Base-by-base conservation (phyloP, 768 basidiomycete species). In the Macrocybe gigantea region DNA sequence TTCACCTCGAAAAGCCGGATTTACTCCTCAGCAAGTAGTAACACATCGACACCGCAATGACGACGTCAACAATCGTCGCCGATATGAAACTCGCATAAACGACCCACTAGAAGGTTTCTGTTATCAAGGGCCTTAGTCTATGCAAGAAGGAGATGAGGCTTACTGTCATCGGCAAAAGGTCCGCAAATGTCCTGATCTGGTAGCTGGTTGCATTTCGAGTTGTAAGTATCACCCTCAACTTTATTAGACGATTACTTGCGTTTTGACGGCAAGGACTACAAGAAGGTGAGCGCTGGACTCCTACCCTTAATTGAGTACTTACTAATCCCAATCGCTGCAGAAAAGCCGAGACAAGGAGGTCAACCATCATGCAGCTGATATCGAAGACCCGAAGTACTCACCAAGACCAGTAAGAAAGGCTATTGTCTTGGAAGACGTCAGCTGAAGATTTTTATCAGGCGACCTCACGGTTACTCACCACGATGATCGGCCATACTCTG, bases 1-100 rank as follows among this genome's bases (percentile, higher is more conserved):
- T 33, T 22, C 13, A 51, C 50, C 36, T 38, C 10, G 43, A 15
- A 37, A 50, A 44, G 5, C 44, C 40, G 14, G 51, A 39, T 36
- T 53, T 43, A 14, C 49, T 53, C 5, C 38, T 44, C 30, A 54
- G 45, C 2, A 57, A 44, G 40, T 50, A 57, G 43, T 50, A 53
- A 38, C 53, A 57, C 32, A 57, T 53, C 11, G 47, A 35, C 7
- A 29, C 46, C 5, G 56, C 52, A 44, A 57, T 57, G 7, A 53
- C 44, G 31, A 57, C 12, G 33, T 57, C 56, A 12, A 53, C 50
- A 8, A 38, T 31, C 9, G 56, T 57, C 10, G 54, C 48, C 14
- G 46, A 42, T 30, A 49, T 45, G 44, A 57, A 57, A 13, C 54
- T 53, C 1, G 49, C 37, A 32, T 53, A 55, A 12, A 57, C 44